These are phyloP conservation scores for Oryza rufipogon DNA, from an alignment of 176 grass and related monocot genomes.

Conservation along the genomic window DNA sequence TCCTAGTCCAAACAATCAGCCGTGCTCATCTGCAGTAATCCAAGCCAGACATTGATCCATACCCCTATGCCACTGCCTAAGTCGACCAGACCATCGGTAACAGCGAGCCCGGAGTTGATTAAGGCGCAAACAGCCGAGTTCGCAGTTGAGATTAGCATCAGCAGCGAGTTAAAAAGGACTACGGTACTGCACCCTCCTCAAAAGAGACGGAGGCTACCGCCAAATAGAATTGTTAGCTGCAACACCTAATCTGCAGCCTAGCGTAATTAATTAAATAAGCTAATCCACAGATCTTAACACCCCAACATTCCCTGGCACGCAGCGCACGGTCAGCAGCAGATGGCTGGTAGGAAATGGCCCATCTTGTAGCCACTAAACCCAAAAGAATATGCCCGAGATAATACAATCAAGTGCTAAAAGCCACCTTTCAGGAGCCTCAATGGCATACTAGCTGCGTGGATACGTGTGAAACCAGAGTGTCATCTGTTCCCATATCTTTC, in stretches of 20 bases:
- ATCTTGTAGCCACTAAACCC: neutral
- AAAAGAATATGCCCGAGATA: constrained; percentile 43
- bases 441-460: constrained; percentile 15
- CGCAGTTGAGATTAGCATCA: neutral
- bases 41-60: constrained; percentile 4
- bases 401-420: constrained; percentile 38
- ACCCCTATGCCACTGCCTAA: neutral
- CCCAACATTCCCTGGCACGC: constrained; percentile 41
- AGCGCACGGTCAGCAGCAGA: constrained; percentile 31
- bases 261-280: constrained; percentile 35
- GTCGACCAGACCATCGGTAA: constrained; percentile 9
- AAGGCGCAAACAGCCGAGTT: neutral
- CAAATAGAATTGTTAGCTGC: constrained; percentile 21
- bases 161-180: neutral
- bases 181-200: constrained; percentile 21
- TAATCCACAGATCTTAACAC: constrained; percentile 30
- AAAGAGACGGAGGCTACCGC: constrained; percentile 40
- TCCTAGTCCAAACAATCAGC: neutral
- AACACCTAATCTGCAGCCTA: constrained; percentile 36
- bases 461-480: neutral
- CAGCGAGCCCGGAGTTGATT: neutral
- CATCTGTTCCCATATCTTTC: neutral
- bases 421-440: constrained; percentile 28
- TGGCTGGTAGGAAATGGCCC: neutral
- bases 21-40: neutral